Evolutionary conservation across 169 alveolate species (phyloP).

Genomic region (Plasmodium billcollinsi): DNA sequence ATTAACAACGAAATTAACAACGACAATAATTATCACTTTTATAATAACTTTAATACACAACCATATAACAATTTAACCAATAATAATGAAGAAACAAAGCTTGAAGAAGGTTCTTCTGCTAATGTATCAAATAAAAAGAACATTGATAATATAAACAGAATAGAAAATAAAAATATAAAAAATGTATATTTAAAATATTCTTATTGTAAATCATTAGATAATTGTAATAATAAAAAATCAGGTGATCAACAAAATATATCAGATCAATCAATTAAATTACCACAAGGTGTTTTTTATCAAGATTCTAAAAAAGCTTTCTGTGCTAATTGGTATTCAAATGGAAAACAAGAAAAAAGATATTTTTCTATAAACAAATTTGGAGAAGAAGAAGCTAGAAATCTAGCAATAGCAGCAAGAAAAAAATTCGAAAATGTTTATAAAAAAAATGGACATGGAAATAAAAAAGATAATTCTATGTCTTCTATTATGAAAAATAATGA

Average conservation of each 20-base stretch:
- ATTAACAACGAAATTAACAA: neutral
- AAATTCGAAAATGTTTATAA: constrained; percentile 57
- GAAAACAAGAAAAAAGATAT: constrained; percentile 87
- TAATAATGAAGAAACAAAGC: neutral
- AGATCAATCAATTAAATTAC: constrained; percentile 48
- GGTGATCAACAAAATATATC: constrained; percentile 14
- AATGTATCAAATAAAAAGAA: neutral
- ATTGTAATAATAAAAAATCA: constrained; percentile 25
- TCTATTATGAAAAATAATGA: neutral
- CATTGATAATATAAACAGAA: neutral
- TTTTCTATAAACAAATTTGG: constrained; percentile 88
- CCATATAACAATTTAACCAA: neutral
- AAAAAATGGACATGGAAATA: constrained; percentile 22
- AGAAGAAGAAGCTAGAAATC: constrained; percentile 85
- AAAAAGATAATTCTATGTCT: neutral
- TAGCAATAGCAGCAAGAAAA: constrained; percentile 87
- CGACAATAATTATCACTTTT: neutral
- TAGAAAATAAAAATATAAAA: constrained; percentile 5
- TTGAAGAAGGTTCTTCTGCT: neutral
- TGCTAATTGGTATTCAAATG: constrained; percentile 88
- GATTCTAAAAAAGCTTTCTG: constrained; percentile 77
- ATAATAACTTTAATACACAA: neutral
- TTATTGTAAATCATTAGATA: constrained; percentile 10
- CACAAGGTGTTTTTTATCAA: constrained; percentile 75
- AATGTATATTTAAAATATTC: constrained; percentile 6